Evolutionary conservation across 2,329 filamentous ascomycete genomes (phyloP).

Genomic region (Rhinocladiella similis): DNA sequence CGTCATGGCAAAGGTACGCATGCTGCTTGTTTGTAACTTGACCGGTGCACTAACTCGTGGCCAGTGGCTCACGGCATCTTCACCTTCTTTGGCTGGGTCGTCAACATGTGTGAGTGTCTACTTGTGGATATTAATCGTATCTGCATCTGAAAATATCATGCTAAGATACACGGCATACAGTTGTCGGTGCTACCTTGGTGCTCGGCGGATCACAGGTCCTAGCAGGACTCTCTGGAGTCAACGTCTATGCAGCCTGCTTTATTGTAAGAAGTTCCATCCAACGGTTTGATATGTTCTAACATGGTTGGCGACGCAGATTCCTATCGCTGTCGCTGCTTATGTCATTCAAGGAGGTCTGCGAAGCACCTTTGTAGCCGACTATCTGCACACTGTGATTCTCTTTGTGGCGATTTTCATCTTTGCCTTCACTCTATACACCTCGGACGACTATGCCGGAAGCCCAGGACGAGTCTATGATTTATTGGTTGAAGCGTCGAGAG

Average conservation of each 20-base stretch:
- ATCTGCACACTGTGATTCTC: conserved; percentile 70
- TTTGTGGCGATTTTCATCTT: conserved; percentile 80
- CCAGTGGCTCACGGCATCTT: conserved; percentile 2
- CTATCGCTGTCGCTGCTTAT: conserved; percentile 76
- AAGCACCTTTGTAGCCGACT: conserved; percentile 81
- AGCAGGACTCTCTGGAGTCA: conserved; percentile 42
- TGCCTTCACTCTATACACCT: conserved; percentile 49
- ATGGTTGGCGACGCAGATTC: conserved; percentile 48
- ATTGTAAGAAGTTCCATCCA: conserved; percentile 3
- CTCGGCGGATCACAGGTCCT: conserved; percentile 43
- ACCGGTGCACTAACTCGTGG: neutral
- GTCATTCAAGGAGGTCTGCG: conserved; percentile 57
- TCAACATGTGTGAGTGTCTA: neutral
- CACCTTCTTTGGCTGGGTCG: conserved; percentile 1
- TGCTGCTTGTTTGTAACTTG: neutral
- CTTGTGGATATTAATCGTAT: too few relatives aligned
- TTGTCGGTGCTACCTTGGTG: conserved; percentile 31
- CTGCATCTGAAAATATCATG: too few relatives aligned
- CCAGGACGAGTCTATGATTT: conserved; percentile 76
- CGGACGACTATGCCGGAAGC: conserved; percentile 70
- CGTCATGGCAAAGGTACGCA: conserved; percentile 35
- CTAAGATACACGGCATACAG: neutral
- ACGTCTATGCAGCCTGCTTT: conserved; percentile 44
- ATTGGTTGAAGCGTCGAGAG: conserved; percentile 64
- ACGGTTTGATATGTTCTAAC: neutral